Base-by-base conservation (phyloP, 805 yeast genomes). In the Myxozyma neotropica region DNA sequence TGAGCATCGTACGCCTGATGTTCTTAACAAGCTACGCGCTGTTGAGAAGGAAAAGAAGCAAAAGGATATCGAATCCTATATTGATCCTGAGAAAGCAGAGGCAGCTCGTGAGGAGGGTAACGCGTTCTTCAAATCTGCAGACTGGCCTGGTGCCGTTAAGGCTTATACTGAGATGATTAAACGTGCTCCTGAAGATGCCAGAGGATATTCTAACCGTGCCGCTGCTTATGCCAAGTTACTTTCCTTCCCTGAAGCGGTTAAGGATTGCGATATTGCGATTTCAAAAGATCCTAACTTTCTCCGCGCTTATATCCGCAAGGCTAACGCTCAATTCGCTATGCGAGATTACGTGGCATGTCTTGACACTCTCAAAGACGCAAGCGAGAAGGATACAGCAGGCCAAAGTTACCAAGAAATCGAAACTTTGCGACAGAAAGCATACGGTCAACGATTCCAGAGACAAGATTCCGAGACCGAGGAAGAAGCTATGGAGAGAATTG, bases 121-220 rank as follows among this genome's bases (percentile, higher is more conserved):
- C 75, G 93, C 88, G 24, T 83, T 75, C 71, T 94, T 94, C 82
- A 83, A 87, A 60, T 87, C 88, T 68, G 94, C 89, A 51, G 96
- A 93, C 75, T 93, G 96, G 97, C 98, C 99, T 64, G 85, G 80
- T 66, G 97, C 98, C 23, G 97, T 94, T 45, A 88, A 88, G 74
- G 88, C 96, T 3, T 94, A 94, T 77, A 81, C 95, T 51, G 99
- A 94, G 77, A 94, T 94, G 92, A 80, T 93, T 69, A 89, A 91
- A 77, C 88, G 99, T 74, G 91, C 92, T n/a, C 99, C 99, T 58
- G 84, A 84, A 57, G 98, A 94, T 75, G 95, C 96, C 24, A 85
- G 97, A 75, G 98, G 97, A 58, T 94, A 91, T 75, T 91, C 96
- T 36, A 94, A 94, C 79, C 88, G 99, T 77, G 99, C 99, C 54